Evolutionary conservation across 2,329 filamentous ascomycete genomes (phyloP).

Genomic region (Berkeleyomyces rouxiae): DNA sequence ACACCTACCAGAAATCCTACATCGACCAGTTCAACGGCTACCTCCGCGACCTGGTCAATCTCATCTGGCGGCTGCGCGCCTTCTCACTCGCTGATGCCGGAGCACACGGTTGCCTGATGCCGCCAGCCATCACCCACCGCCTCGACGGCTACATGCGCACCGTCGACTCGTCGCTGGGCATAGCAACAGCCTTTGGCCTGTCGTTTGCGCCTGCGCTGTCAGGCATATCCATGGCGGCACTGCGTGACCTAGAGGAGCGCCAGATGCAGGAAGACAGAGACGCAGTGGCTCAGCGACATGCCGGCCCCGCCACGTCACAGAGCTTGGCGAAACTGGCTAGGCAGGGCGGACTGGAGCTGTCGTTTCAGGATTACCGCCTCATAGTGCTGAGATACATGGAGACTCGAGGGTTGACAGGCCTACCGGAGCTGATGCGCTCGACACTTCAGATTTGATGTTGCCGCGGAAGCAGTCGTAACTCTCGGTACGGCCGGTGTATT

Average conservation of each 20-base stretch:
- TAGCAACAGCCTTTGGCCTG: conserved; percentile 38
- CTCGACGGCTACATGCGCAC: conserved; percentile 32
- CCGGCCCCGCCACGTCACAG: conserved; percentile 52
- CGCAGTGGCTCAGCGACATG: conserved; percentile 29
- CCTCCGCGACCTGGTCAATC: conserved; percentile 76
- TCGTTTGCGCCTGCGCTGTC: conserved; percentile 42
- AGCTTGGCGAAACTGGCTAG: conserved; percentile 46
- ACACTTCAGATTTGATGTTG: conserved; percentile 62
- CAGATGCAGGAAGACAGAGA: conserved; percentile 22
- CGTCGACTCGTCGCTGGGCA: conserved; percentile 29
- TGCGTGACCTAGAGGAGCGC: conserved; percentile 41
- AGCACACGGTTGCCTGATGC: conserved; percentile 37
- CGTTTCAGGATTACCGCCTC: conserved; percentile 60
- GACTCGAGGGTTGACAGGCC: conserved; percentile 43
- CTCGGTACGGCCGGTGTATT: not conserved
- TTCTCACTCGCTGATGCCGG: conserved; percentile 50
- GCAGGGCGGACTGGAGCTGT: conserved; percentile 47
- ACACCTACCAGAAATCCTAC: conserved; percentile 38
- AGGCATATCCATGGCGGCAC: conserved; percentile 35
- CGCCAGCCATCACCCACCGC: conserved; percentile 26
- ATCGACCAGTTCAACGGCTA: conserved; percentile 65
- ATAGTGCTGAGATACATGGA: conserved; percentile 55
- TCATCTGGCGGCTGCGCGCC: conserved; percentile 60
- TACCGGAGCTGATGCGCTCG: conserved; percentile 58
- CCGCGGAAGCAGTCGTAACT: conserved; percentile 19